Percentiles rank a stretch among this genome's conserved stretches.
Evolutionary conservation across 2,329 filamentous ascomycete genomes (phyloP).

Genomic region (Talaromyces pinophilus): DNA sequence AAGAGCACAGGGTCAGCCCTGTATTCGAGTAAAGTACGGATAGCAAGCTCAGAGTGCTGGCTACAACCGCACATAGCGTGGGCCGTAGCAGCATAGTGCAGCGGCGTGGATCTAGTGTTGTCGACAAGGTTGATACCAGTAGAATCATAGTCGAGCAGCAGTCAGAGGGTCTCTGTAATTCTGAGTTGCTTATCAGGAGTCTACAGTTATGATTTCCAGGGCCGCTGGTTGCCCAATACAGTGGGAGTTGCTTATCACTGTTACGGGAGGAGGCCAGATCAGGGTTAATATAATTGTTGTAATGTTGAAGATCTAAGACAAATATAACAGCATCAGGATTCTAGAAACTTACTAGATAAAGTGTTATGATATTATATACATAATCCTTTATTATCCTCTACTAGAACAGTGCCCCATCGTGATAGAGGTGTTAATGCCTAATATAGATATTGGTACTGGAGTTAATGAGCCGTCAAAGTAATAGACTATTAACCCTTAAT

Average conservation of each 20-base stretch:
- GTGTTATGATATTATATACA: background rate
- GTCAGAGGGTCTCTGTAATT: background rate
- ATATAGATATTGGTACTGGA: background rate
- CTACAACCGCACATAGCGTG: background rate
- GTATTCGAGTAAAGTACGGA: background rate
- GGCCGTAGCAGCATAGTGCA: background rate
- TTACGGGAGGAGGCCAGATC: background rate
- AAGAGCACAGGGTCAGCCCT: background rate
- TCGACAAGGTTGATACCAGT: background rate
- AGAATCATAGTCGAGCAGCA: constrained; percentile 1
- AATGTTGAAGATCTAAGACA: background rate
- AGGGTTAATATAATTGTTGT: background rate
- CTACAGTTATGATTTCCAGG: background rate
- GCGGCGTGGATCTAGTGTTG: background rate
- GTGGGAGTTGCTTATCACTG: background rate
- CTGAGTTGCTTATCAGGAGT: constrained; percentile 5
- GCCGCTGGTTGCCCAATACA: background rate
- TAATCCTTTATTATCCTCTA: background rate
- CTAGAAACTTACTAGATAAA: constrained; percentile 1
- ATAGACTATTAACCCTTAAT: background rate
- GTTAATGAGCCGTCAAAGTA: background rate
- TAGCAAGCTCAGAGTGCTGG: background rate
- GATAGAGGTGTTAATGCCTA: background rate
- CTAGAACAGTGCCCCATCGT: background rate
- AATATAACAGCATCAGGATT: constrained; percentile 1